Evolutionary conservation across 2,329 filamentous ascomycete genomes (phyloP).

Genomic region (Fusarium piperis): DNA sequence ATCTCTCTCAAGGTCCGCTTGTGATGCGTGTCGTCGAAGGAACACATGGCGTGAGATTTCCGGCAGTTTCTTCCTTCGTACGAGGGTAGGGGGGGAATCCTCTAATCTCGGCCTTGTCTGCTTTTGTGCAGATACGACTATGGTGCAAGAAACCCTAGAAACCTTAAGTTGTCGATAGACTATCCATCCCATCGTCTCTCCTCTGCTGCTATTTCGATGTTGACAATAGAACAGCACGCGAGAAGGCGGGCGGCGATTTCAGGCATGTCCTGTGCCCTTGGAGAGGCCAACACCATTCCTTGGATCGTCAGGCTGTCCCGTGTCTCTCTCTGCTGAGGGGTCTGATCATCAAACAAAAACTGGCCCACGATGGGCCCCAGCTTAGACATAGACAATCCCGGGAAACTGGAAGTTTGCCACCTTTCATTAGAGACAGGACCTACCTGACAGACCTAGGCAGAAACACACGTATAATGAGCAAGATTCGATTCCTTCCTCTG

Average conservation of each 20-base stretch:
- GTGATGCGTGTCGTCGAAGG: background rate
- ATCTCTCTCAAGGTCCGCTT: background rate
- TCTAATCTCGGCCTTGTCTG: constrained; percentile 10
- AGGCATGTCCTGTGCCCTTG: background rate
- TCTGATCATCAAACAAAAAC: background rate
- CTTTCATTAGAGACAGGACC: background rate
- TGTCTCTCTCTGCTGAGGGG: background rate
- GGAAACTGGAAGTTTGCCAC: constrained; percentile 13
- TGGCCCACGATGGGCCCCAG: background rate
- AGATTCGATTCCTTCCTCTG: background rate
- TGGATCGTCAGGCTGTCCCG: background rate
- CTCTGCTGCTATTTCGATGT: background rate
- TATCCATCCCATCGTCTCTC: background rate
- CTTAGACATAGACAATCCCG: background rate
- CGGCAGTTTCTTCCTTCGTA: background rate
- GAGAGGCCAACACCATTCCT: background rate
- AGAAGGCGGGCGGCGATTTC: background rate
- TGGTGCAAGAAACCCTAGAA: background rate
- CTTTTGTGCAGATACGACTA: background rate
- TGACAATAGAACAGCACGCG: background rate
- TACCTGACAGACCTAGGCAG: background rate
- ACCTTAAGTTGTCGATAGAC: background rate
- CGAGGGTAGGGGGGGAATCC: background rate
- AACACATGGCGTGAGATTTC: background rate
- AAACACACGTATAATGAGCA: background rate